Base-by-base conservation (phyloP, 2,329 filamentous ascomycete species). In the Pseudogymnoascus sp. region DNA sequence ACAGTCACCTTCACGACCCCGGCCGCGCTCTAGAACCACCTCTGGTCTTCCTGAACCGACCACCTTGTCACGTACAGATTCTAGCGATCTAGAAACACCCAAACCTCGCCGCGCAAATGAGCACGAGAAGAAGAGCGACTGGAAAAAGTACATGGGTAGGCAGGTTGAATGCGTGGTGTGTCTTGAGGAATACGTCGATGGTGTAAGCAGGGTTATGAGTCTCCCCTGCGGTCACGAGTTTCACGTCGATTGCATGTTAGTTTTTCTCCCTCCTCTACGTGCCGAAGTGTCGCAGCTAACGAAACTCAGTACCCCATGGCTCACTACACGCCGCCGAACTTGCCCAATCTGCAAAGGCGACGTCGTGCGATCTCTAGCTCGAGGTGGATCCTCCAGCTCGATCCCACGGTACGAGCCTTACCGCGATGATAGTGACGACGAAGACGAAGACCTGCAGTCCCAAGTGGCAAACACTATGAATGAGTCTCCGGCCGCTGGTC, bases 341-440 rank as follows among this genome's bases (percentile, higher is more conserved):
- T 99, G 94, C 70, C 94, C 94, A 0, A 97, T 99, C 63, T 99
- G 94, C 78, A 99, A 99, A 77, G 92, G 92, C 57, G 94, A 99
- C 71, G 94, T 99, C 36, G 93, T 99, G 14, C 79, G 83, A 30
- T 86, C 83, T 7, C 74, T 91, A 65, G 81, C 85, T 16, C 79
- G 78, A 60, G 69, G 68, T 18, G 69, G 69, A 3, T 64, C 69
- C 30, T 57, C 60, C 14, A 38, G 62, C 14, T 70, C 70, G 5
- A 67, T 63, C 59, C 67, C 70, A 20, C 66, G 69, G 4, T 72
- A 71, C 47, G 70, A 72, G 37, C 60, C 70, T 11, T 71, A 74
- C 28, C 70, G 74, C 33, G 75, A 79, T 43, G 71, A 75, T 22
- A 75, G 75, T 16, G 57, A 37, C 14, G 37, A 50, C 14, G 73